Evolutionary conservation across 2,329 filamentous ascomycete genomes (phyloP).

Genomic region (Aspergillus sp.): DNA sequence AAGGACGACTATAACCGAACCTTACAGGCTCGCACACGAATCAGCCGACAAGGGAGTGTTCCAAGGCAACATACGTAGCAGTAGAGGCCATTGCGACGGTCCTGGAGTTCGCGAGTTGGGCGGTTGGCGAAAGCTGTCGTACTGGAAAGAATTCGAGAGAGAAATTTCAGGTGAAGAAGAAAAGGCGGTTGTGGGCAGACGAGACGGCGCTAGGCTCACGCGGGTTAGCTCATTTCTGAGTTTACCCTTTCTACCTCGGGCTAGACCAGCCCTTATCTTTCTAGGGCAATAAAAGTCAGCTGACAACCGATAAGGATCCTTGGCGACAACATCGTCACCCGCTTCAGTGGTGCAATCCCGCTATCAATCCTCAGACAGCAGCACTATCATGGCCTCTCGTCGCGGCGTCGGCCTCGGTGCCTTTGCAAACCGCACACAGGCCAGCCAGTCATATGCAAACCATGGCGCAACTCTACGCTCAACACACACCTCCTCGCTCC

Average conservation of each 20-base stretch:
- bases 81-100: conserved; percentile 63
- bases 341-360: background rate
- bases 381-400: conserved; percentile 47
- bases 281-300: conserved; percentile 31
- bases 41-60: conserved; percentile 39
- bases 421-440: conserved; percentile 82
- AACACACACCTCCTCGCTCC: conserved; percentile 81
- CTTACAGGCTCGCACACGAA: conserved; percentile 50
- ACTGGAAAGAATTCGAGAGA: conserved; percentile 33
- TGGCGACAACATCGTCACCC: background rate
- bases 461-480: conserved; percentile 88
- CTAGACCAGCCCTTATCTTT: conserved; percentile 30
- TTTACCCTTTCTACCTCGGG: conserved; percentile 4
- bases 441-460: conserved; percentile 84
- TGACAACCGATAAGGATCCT: conserved; percentile 23
- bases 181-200: conserved; percentile 42
- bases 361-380: background rate
- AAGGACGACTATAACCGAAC: conserved; percentile 78
- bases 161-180: conserved; percentile 20
- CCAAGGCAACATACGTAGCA: conserved; percentile 62
- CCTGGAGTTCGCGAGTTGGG: conserved; percentile 47
- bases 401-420: conserved; percentile 84
- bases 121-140: conserved; percentile 43
- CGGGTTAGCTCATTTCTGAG: conserved; percentile 5
- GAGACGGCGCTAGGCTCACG: conserved; percentile 27